A percentile compares a stretch with the other conserved stretches of the same genome.
Conservation (phyloP, 495 filamentous ascomycete species). For the Geoglossum glabrum region DNA sequence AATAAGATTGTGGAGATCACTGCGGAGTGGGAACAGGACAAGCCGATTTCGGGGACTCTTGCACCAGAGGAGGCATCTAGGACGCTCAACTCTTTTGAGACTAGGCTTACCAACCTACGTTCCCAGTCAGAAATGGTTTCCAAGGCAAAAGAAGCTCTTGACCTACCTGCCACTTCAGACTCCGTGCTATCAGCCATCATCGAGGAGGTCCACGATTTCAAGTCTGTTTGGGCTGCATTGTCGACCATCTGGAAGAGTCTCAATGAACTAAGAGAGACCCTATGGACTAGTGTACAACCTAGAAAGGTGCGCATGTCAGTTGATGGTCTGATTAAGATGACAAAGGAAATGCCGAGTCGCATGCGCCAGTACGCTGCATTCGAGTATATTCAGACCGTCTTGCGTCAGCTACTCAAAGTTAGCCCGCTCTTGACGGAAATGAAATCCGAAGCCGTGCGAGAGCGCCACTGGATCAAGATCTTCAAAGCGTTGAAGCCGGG, state of each 20-base stretch:
- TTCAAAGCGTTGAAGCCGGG: constrained; percentile 85
- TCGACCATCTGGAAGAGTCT: constrained; percentile 94
- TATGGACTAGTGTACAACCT: constrained; percentile 86
- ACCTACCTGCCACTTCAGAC: constrained; percentile 60
- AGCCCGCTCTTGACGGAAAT: constrained; percentile 74
- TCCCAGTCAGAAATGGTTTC: constrained; percentile 84
- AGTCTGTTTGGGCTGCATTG: constrained; percentile 87
- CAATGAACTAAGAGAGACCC: constrained; percentile 74
- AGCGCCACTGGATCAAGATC: constrained; percentile 92
- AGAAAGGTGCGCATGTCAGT: constrained; percentile 75
- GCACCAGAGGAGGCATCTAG: constrained; percentile 68
- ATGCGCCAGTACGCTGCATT: constrained; percentile 99
- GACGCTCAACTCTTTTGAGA: constrained; percentile 61
- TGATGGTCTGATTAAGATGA: constrained; percentile 87
- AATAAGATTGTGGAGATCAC: constrained; percentile 73
- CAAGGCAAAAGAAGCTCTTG: constrained; percentile 88
- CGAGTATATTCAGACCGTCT: constrained; percentile 82
- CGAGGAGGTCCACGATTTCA: constrained; percentile 96
- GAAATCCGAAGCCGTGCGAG: constrained; percentile 90
- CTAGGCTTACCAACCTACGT: constrained; percentile 57
- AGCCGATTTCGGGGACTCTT: constrained; percentile 86
- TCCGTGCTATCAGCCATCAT: constrained; percentile 59
- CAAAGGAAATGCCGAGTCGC: constrained; percentile 95
- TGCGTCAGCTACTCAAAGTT: constrained; percentile 75
- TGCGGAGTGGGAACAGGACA: constrained; percentile 78